Evolutionary conservation across 1,284 basidiomycete species (phyloP), one percentile per base, ranked within the genome.

Genomic region (Marasmius fiardii): DNA sequence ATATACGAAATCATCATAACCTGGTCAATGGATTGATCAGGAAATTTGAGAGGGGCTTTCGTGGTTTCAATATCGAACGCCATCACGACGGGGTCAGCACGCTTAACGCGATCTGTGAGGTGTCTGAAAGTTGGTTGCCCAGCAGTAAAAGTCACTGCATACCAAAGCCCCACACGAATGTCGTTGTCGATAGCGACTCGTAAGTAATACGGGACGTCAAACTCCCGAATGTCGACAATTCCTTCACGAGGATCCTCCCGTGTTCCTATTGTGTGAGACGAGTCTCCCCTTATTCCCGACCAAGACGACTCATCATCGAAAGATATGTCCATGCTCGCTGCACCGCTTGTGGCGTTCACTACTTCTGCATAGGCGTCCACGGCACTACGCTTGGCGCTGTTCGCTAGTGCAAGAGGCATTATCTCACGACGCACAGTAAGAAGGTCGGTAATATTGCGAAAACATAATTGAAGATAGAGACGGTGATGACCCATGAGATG

Each of bases 1-100:
- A 97, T 97, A 74, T 96, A 97, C 43, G 97, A 99, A 63, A 99
- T 99, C 97, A 99, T 99, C 96, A 99, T 99, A 65, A 99, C 93
- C 68, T 97, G 95, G 75, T 99, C 97, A 20, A 92, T 88, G 11
- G 89, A 86, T 63, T 94, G 91, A 75, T 99, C 97, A 0, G 97
- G 97, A 68, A 99, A 99, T 72, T 99, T 99, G 68, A 99, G 86
- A 12, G 97, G 97, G 48, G 94, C 92, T 74, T 99, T 99, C 1
- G 95, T 95, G 26, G 94, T 97, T 74, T 99, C 97, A 67, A 99
- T 99, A 85, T 99, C 97, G 72, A 85, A 99, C 0, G 97, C 97
- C 92, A 99, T 93, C 56, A 99, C 95, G 50, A 99, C 95, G 0
- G 97, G 97, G 67, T 99, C 97, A 33, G 97, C 95, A 84, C 97